Conservation (phyloP, 257 asterid genomes). For the Asclepias syriaca region DNA sequence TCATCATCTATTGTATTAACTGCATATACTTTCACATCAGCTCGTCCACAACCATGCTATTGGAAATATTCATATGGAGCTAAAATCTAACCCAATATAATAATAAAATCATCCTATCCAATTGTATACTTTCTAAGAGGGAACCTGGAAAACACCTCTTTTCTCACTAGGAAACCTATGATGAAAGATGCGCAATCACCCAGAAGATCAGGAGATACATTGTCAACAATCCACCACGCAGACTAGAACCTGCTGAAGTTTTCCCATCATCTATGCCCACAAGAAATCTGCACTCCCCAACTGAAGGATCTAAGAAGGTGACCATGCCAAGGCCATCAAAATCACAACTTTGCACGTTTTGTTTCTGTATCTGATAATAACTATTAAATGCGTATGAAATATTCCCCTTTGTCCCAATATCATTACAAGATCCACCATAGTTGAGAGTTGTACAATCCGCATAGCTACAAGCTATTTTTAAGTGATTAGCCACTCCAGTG, state of each 20-base stretch:
- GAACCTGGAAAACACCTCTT: slow-evolving; percentile 25
- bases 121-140: slow-evolving; percentile 23
- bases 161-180: slow-evolving; percentile 19
- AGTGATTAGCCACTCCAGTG: slow-evolving; percentile 53
- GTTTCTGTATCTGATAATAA: slow-evolving; percentile 73
- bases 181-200: slow-evolving; percentile 27
- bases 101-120: slow-evolving; percentile 18
- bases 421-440: slow-evolving; percentile 84
- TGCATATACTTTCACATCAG: not conserved
- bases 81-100: slow-evolving; percentile 27
- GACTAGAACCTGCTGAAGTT: not conserved
- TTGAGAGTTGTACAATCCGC: slow-evolving; percentile 87
- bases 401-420: slow-evolving; percentile 68
- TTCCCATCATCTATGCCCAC: slow-evolving; percentile 54
- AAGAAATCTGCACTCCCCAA: slow-evolving; percentile 77
- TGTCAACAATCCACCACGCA: not conserved
- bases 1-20: not conserved
- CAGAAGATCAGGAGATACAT: slow-evolving; percentile 28
- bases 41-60: not conserved
- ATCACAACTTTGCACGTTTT: slow-evolving; percentile 71
- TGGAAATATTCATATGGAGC: slow-evolving; percentile 24
- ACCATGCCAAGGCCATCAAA: slow-evolving; percentile 94
- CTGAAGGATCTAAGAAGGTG: slow-evolving; percentile 84
- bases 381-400: slow-evolving; percentile 88
- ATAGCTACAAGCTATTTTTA: slow-evolving; percentile 62